A percentile compares a stretch with the other conserved stretches of the same genome.
phyloP scores from a whole-genome alignment of 2,329 filamentous ascomycete species.

The Colletotrichum nymphaeae region DNA sequence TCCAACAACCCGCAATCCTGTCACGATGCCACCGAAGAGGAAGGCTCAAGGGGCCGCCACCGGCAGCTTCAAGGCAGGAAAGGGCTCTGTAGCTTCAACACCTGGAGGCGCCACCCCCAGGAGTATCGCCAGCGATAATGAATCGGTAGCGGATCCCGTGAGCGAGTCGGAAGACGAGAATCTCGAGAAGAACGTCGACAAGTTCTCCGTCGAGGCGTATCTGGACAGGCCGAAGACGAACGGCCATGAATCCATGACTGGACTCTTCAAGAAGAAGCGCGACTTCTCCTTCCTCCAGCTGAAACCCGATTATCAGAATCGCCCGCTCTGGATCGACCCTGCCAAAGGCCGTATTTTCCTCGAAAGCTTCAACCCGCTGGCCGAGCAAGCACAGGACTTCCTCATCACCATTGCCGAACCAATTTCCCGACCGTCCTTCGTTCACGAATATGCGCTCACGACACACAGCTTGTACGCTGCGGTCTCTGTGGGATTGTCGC shows the following conservation, averaged over 20 bases:
- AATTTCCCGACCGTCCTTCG: conserved; percentile 85
- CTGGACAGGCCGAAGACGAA: conserved; percentile 39
- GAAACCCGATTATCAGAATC: conserved; percentile 89
- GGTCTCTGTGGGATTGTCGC: conserved; percentile 91
- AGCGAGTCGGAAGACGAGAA: conserved; percentile 61
- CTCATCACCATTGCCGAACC: conserved; percentile 96
- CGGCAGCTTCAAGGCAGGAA: conserved; percentile 65
- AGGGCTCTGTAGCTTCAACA: conserved; percentile 68
- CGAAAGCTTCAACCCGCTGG: conserved; percentile 92
- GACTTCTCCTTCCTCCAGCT: conserved; percentile 87
- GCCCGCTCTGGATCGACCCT: conserved; percentile 94
- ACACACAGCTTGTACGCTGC: conserved; percentile 95
- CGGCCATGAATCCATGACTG: conserved; percentile 21
- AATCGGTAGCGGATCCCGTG: conserved; percentile 44
- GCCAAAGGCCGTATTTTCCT: conserved; percentile 88
- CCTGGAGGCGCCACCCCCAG: conserved; percentile 70
- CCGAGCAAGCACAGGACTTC: conserved; percentile 90
- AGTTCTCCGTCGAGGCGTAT: conserved; percentile 66
- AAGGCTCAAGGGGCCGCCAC: conserved; percentile 67
- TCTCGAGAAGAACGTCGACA: conserved; percentile 69
- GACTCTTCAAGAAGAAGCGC: conserved; percentile 52
- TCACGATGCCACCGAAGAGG: conserved; percentile 75
- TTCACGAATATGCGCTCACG: conserved; percentile 94
- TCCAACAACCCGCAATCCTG: conserved; percentile 5
- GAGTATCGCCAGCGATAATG: conserved; percentile 67